A percentile compares a stretch with the other conserved stretches of the same genome.
phyloP scores from a whole-genome alignment of 495 filamentous ascomycete species.

The Penicillium ochrochloron region DNA sequence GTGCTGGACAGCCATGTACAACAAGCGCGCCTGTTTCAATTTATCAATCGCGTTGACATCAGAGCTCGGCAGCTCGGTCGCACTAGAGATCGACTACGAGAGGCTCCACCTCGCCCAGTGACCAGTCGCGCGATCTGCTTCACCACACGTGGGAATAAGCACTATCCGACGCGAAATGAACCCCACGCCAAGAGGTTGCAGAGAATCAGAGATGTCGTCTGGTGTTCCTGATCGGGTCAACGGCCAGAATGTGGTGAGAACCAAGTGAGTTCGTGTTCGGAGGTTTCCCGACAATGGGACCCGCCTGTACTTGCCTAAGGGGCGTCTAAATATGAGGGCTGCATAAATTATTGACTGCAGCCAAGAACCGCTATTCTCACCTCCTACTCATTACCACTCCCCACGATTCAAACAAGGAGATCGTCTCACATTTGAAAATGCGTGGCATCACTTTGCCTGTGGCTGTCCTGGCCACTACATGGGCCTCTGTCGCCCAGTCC shows the following conservation, averaged over 20 bases:
- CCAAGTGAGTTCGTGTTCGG: not conserved
- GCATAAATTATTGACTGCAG: not conserved
- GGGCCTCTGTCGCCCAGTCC: slow-evolving; percentile 7
- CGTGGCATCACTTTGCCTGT: not conserved
- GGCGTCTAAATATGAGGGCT: not conserved
- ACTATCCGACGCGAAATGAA: slow-evolving; percentile 10
- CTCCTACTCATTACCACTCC: not conserved
- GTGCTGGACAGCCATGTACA: not conserved
- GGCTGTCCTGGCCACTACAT: slow-evolving; percentile 11
- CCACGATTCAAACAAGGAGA: not conserved
- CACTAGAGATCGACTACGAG: slow-evolving; percentile 7
- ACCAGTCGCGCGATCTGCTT: slow-evolving; percentile 21
- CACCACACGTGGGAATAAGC: slow-evolving; percentile 21
- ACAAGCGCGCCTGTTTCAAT: not conserved
- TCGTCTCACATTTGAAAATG: not conserved
- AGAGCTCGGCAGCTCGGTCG: slow-evolving; percentile 9
- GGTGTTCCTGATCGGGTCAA: not conserved
- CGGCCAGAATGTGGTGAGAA: not conserved
- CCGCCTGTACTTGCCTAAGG: not conserved
- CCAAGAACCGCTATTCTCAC: not conserved
- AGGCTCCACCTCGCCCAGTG: not conserved
- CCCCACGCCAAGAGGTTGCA: not conserved
- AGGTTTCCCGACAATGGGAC: not conserved
- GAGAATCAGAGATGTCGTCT: not conserved
- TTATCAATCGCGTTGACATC: slow-evolving; percentile 5